Evolutionary conservation across 2,329 filamentous ascomycete species (phyloP).

Genomic region (Sarocladiaceae sp.): DNA sequence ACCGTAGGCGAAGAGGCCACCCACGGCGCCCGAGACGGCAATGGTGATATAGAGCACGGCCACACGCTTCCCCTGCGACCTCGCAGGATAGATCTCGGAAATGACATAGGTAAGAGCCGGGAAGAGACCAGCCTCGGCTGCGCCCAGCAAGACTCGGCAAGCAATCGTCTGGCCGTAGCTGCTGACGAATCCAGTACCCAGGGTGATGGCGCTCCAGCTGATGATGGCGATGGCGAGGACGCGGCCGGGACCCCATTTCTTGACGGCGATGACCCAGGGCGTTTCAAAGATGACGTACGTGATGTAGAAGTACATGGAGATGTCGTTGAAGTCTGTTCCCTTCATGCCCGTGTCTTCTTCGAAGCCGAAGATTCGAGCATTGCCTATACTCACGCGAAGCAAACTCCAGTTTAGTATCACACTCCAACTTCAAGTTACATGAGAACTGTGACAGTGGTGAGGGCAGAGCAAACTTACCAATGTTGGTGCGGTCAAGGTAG

Average conservation of each 20-base stretch:
- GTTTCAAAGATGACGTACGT: conserved; percentile 18
- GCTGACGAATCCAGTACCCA: conserved; percentile 18
- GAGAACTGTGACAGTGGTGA: background rate
- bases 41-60: conserved; percentile 20
- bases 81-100: conserved; percentile 23
- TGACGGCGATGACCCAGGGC: conserved; percentile 16
- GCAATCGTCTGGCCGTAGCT: conserved; percentile 16
- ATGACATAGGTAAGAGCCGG: conserved; percentile 23
- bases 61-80: conserved; percentile 21
- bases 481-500: conserved; percentile 15
- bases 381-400: conserved; percentile 12
- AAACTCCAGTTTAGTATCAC: too few relatives aligned
- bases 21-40: conserved; percentile 18
- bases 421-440: background rate
- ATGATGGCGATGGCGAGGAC: conserved; percentile 19
- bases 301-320: conserved; percentile 15
- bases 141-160: conserved; percentile 20
- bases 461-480: conserved; percentile 7
- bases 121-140: conserved; percentile 23
- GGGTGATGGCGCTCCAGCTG: conserved; percentile 20
- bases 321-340: conserved; percentile 16
- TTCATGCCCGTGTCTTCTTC: conserved; percentile 18
- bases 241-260: conserved; percentile 17
- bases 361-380: conserved; percentile 21
- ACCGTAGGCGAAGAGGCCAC: conserved; percentile 15